Evolutionary conservation across 345 rosid genomes (phyloP).

Genomic region (Citrus glauca): DNA sequence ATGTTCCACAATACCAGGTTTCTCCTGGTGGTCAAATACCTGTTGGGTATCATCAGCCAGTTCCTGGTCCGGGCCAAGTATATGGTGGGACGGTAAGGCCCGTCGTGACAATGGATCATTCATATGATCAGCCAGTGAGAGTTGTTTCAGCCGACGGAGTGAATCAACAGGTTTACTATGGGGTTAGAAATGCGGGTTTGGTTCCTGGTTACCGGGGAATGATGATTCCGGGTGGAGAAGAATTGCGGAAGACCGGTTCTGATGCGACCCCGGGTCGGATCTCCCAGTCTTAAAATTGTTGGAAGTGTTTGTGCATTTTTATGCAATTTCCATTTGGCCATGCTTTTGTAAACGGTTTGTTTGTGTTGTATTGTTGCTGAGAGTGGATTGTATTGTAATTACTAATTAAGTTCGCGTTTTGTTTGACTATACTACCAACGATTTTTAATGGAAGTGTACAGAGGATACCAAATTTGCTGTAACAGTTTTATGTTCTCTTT

Average conservation of each 20-base stretch:
- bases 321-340: neutral
- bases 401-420: neutral
- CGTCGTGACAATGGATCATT: conserved; percentile 37
- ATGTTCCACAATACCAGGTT: conserved; percentile 48
- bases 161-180: conserved; percentile 62
- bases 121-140: conserved; percentile 26
- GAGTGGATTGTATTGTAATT: too few species aligned
- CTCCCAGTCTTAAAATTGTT: conserved; percentile 17
- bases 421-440: neutral
- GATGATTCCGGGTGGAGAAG: conserved; percentile 59
- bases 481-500: too few species aligned
- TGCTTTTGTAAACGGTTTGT: neutral
- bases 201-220: conserved; percentile 54
- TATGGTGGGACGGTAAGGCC: conserved; percentile 53
- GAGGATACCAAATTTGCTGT: neutral
- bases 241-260: conserved; percentile 33
- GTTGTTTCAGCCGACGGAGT: conserved; percentile 39
- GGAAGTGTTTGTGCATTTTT: too few species aligned
- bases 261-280: conserved; percentile 46
- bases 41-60: conserved; percentile 59
- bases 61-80: conserved; percentile 48
- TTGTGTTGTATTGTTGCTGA: neutral
- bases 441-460: neutral
- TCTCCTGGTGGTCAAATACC: conserved; percentile 48
- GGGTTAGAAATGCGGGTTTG: conserved; percentile 48